Evolutionary conservation across 2,329 filamentous ascomycete species (phyloP), one percentile per base, ranked within the genome.

Genomic region (Botrytis tulipae): DNA sequence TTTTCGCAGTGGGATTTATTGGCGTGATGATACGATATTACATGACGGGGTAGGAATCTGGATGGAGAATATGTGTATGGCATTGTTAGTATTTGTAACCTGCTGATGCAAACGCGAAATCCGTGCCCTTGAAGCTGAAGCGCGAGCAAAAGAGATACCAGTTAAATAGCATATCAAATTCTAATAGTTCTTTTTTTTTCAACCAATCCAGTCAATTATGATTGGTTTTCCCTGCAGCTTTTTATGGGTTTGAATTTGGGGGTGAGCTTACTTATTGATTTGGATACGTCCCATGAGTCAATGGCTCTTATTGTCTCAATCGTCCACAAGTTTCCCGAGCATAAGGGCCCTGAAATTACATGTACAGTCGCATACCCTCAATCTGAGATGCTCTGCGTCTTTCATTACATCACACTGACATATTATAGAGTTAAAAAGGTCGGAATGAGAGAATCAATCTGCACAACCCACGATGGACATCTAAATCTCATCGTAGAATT

Each of bases 91-190:
- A 32, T 42, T 69, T 44, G 35, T 42, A n/a, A n/a, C 10, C 37
- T 57, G 48, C 51, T 32, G 35, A 32, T 32, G 66, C 48, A 57
- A 51, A 42, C 32, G 66, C 22, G 32, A 42, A 37, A 32, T 69
- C 32, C 7, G 10, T 25, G 29, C 37, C 35, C 42, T 57, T 57
- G 18, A 42, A 44, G 48, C 37, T 29, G 35, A 25, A 57, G 66
- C 66, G 25, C 35, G 37, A 69, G 48, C n/a, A 22, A 57, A 44
- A 37, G n/a, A 69, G 48, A 69, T 69, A 69, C 66, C 48, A 69
- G 18, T 57, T 32, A 22, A 69, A 29, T 22, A 42, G 66, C 48
- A 69, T 16, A 57, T 37, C n/a, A 12, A 59, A 57, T 69, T 57
- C 5, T 59, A 57, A 57, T 69, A 32, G 48, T 42, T 32, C 40